phyloP scores from a whole-genome alignment of 1,284 basidiomycete species.

The Ganoderma leucocontextum region DNA sequence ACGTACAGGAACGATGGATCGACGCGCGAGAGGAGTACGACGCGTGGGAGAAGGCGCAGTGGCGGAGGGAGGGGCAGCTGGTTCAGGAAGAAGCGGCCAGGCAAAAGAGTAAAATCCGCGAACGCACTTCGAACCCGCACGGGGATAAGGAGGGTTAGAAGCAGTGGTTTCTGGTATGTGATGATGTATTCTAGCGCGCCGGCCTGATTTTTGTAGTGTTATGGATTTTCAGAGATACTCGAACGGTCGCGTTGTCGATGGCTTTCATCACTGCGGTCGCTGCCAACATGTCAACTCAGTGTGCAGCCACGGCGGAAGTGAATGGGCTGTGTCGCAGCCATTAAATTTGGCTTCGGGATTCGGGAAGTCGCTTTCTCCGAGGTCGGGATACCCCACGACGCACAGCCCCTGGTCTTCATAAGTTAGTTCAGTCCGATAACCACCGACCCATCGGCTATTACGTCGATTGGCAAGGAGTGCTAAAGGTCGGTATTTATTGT shows the following conservation, averaged over 20 bases:
- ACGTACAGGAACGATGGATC: conserved; percentile 91
- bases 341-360: not conserved
- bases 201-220: not conserved
- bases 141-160: not conserved
- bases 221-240: not conserved
- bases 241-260: not conserved
- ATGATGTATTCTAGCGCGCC: not conserved
- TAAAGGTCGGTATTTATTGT: not conserved
- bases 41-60: conserved; percentile 75
- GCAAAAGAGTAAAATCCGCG: conserved; percentile 41
- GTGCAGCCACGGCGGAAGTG: not conserved
- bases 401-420: not conserved
- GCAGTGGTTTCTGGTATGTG: not conserved
- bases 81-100: conserved; percentile 44
- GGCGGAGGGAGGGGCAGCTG: conserved; percentile 68
- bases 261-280: not conserved
- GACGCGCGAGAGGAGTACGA: conserved; percentile 83
- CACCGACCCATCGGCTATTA: not conserved
- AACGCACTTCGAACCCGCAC: conserved; percentile 32
- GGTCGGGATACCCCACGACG: not conserved
- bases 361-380: not conserved
- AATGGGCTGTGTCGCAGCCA: not conserved
- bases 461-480: not conserved
- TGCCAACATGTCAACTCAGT: not conserved
- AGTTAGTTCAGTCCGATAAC: not conserved